phyloP scores from a whole-genome alignment of 2,329 filamentous ascomycete species.

The Colletotrichum navitas region DNA sequence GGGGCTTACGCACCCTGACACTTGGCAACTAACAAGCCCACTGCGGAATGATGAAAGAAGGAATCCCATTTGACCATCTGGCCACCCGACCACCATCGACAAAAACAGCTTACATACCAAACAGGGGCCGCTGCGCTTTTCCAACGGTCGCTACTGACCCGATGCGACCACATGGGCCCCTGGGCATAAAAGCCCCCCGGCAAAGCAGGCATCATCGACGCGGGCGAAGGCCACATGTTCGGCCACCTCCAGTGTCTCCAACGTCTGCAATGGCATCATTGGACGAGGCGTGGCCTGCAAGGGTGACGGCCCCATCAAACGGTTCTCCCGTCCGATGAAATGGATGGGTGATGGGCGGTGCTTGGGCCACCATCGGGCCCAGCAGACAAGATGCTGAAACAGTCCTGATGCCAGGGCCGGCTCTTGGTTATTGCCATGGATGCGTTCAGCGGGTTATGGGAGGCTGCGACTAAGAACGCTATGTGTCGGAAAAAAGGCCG shows the following conservation, averaged over 20 bases:
- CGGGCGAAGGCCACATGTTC: constrained; percentile 7
- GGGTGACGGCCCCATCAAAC: constrained; percentile 31
- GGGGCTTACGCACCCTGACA: background rate
- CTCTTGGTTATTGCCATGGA: constrained; percentile 18
- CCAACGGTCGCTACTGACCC: constrained; percentile 13
- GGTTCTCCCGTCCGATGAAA: constrained; percentile 17
- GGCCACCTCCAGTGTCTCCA: background rate
- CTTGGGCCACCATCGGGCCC: constrained; percentile 33
- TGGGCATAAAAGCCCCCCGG: constrained; percentile 21
- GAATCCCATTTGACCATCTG: background rate
- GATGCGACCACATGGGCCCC: constrained; percentile 21
- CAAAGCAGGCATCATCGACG: constrained; percentile 4
- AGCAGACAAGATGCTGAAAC: constrained; percentile 34
- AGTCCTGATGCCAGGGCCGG: constrained; percentile 35
- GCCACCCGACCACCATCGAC: background rate
- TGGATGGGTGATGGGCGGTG: constrained; percentile 2
- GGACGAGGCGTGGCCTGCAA: constrained; percentile 26
- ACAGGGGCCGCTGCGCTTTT: background rate
- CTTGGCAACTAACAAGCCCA: background rate
- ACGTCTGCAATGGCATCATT: constrained; percentile 8
- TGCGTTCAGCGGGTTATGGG: background rate
- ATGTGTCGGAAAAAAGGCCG: background rate
- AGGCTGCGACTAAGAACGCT: constrained; percentile 1
- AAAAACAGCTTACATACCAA: constrained; percentile 11
- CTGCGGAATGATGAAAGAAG: constrained; percentile 8